Percentiles rank a stretch among this genome's conserved stretches.
phyloP scores from a whole-genome alignment of 306 rosid genomes.

The Arachis stenosperma region DNA sequence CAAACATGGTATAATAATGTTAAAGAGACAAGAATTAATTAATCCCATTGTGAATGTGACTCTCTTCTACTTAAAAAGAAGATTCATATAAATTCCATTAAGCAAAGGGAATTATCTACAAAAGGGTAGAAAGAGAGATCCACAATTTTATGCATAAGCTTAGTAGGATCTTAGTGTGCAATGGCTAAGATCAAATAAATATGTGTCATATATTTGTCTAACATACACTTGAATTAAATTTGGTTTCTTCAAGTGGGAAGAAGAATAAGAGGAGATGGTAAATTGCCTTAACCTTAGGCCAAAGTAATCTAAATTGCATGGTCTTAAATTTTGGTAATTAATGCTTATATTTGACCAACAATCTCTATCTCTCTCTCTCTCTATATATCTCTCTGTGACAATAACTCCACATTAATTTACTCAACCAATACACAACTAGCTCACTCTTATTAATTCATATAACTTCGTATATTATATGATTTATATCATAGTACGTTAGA shows the following conservation, averaged over 20 bases:
- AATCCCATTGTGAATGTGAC: slow-evolving; percentile 38
- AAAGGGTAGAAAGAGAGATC: slow-evolving; percentile 30
- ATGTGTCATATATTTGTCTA: slow-evolving; percentile 5
- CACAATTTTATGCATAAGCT: slow-evolving; percentile 4
- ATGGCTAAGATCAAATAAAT: slow-evolving; percentile 26
- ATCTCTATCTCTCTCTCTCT: background rate
- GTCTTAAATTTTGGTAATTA: slow-evolving; percentile 28
- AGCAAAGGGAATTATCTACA: background rate
- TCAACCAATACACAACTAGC: background rate
- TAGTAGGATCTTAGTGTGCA: slow-evolving; percentile 12
- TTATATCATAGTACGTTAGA: background rate
- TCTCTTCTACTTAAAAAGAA: background rate
- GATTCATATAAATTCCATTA: background rate
- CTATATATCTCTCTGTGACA: background rate
- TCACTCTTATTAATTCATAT: background rate
- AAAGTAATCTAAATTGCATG: slow-evolving; percentile 42
- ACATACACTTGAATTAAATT: slow-evolving; percentile 6
- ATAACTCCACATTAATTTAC: slow-evolving; percentile 22
- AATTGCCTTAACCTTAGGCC: slow-evolving; percentile 51
- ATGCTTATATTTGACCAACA: slow-evolving; percentile 32
- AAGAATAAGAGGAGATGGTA: slow-evolving; percentile 39
- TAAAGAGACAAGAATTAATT: slow-evolving; percentile 34
- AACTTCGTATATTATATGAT: too few relatives aligned
- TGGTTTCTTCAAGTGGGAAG: slow-evolving; percentile 15
- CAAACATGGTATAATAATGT: slow-evolving; percentile 35